These are phyloP conservation scores for Nissolia schottii DNA, from an alignment of 306 rosid species.

Conservation along the genomic window DNA sequence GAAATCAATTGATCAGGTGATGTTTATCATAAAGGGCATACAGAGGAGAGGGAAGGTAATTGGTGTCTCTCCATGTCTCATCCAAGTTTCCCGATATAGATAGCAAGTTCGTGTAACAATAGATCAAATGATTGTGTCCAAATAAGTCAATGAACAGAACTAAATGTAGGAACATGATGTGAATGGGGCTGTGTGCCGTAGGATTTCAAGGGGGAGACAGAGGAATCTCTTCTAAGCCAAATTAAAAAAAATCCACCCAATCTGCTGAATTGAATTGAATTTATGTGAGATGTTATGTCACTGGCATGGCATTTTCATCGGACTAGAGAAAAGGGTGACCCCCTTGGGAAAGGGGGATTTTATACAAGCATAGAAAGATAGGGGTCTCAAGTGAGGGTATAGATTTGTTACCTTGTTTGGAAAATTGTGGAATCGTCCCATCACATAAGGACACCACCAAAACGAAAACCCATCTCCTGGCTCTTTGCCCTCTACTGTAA, in stretches of 20 bases:
- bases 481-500: neutral
- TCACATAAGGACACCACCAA: constrained; percentile 48
- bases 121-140: constrained; percentile 50
- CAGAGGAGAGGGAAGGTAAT: neutral
- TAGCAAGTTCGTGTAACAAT: constrained; percentile 28
- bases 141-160: constrained; percentile 58
- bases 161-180: constrained; percentile 28
- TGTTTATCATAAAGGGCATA: neutral
- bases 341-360: constrained; percentile 37
- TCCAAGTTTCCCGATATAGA: constrained; percentile 42
- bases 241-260: constrained; percentile 19
- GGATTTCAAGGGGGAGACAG: constrained; percentile 9
- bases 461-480: constrained; percentile 50
- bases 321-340: constrained; percentile 29
- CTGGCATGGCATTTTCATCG: constrained; percentile 29
- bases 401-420: constrained; percentile 48
- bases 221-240: constrained; percentile 28
- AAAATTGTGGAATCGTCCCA: constrained; percentile 66
- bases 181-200: constrained; percentile 21
- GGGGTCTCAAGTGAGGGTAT: constrained; percentile 39
- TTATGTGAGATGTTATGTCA: neutral
- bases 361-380: constrained; percentile 61
- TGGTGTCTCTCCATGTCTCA: constrained; percentile 1
- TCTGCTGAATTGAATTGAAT: constrained; percentile 18
- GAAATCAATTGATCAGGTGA: neutral